Evolutionary conservation across 495 filamentous ascomycete species (phyloP).

Genomic region (Aspergillus sparsus): DNA sequence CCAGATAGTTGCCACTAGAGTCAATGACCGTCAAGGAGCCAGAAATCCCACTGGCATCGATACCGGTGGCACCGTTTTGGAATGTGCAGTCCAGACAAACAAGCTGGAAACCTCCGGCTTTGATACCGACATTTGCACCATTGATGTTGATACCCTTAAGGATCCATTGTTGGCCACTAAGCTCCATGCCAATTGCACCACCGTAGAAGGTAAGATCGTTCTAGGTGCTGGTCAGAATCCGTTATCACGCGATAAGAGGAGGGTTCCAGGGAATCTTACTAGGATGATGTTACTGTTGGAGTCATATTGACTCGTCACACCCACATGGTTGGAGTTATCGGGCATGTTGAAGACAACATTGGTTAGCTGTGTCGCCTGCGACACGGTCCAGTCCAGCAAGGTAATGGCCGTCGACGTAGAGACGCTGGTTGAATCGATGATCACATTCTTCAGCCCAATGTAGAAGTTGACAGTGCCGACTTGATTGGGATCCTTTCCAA

Average conservation of each 20-base stretch:
- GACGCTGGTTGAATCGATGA: background rate
- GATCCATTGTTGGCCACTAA: background rate
- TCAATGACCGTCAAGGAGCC: too few species aligned
- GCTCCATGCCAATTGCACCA: background rate
- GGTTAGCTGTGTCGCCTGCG: background rate
- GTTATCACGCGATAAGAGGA: background rate
- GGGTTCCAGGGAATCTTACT: background rate
- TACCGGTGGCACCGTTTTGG: too few species aligned
- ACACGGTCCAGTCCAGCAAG: background rate
- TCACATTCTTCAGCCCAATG: slow-evolving; percentile 18
- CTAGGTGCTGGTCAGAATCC: background rate
- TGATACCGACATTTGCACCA: background rate
- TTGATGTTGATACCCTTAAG: background rate
- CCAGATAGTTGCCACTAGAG: too few species aligned
- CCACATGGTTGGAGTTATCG: background rate
- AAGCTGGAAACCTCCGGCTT: background rate
- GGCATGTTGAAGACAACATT: background rate
- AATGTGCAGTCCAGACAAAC: too few species aligned
- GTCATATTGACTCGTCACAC: too few species aligned
- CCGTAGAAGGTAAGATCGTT: background rate
- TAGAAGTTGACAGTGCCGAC: slow-evolving; percentile 44
- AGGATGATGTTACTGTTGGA: too few species aligned
- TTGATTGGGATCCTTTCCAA: slow-evolving; percentile 39
- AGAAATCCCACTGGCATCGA: too few species aligned
- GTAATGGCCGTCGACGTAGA: background rate